These are phyloP conservation scores for Azolla pinnata DNA, from an alignment of 75 land plant species.

Conservation along the genomic window DNA sequence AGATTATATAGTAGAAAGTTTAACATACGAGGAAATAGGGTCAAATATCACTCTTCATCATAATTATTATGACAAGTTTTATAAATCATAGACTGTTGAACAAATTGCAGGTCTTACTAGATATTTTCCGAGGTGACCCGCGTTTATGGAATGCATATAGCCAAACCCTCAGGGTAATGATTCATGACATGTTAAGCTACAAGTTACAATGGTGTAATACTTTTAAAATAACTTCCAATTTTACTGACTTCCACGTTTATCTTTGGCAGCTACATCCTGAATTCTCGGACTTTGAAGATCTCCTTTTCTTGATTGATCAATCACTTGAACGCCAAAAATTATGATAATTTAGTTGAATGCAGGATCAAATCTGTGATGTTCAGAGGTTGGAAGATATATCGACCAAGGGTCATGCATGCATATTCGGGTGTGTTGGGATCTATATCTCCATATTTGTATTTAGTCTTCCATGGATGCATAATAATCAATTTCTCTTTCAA, in stretches of 20 bases:
- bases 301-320: slow-evolving; percentile 46
- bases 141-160: slow-evolving; percentile 93
- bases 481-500: too few species aligned
- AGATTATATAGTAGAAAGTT: not conserved
- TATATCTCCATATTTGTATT: too few species aligned
- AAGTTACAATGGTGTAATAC: not conserved
- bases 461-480: too few species aligned
- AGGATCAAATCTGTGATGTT: too few species aligned
- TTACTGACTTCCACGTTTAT: not conserved
- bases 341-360: too few species aligned
- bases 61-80: not conserved
- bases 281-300: slow-evolving; percentile 51
- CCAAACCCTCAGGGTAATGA: slow-evolving; percentile 60
- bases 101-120: slow-evolving; percentile 58
- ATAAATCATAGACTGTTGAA: not conserved
- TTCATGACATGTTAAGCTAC: not conserved
- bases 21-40: too few species aligned
- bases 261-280: slow-evolving; percentile 42
- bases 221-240: not conserved
- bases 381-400: too few species aligned
- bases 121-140: slow-evolving; percentile 74
- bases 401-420: too few species aligned
- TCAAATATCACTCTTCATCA: not conserved
- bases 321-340: slow-evolving; percentile 29
- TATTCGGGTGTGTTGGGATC: too few species aligned